Evolutionary conservation across 2,329 filamentous ascomycete genomes (phyloP).

Genomic region (Claviceps sp.): DNA sequence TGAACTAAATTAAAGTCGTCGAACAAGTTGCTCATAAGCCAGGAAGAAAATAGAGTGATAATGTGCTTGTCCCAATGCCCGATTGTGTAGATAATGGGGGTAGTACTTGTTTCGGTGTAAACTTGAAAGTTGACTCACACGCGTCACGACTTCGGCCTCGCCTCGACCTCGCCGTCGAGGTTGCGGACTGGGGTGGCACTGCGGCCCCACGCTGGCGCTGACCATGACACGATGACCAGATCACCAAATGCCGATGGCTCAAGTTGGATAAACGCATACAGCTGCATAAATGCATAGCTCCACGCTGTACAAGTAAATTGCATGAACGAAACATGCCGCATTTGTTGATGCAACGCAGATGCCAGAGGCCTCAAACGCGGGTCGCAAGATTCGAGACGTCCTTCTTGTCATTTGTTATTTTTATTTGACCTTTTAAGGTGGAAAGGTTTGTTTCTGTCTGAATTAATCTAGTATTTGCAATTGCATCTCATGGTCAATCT

Average conservation of each 20-base stretch:
- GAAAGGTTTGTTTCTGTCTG: neutral
- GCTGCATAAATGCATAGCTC: neutral
- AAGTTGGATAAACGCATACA: conserved; percentile 2
- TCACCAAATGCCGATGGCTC: neutral
- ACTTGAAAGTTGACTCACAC: neutral
- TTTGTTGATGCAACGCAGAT: neutral
- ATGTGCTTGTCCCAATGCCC: no score
- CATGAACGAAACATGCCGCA: neutral
- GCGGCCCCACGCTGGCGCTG: neutral
- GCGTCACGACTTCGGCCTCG: conserved; percentile 4
- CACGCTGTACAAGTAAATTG: neutral
- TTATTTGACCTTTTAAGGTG: neutral
- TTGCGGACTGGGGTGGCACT: neutral
- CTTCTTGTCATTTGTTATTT: neutral
- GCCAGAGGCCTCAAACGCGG: neutral
- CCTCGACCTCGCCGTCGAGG: conserved; percentile 3
- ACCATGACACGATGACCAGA: neutral
- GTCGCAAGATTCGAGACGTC: neutral
- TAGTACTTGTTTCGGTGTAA: neutral
- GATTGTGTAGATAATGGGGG: neutral
- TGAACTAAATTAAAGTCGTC: conserved; percentile 10
- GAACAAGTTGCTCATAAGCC: no score
- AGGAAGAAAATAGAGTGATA: neutral
- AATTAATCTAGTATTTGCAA: neutral
- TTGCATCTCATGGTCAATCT: neutral